Conservation (phyloP, 345 rosid species). For the Populus alba region DNA sequence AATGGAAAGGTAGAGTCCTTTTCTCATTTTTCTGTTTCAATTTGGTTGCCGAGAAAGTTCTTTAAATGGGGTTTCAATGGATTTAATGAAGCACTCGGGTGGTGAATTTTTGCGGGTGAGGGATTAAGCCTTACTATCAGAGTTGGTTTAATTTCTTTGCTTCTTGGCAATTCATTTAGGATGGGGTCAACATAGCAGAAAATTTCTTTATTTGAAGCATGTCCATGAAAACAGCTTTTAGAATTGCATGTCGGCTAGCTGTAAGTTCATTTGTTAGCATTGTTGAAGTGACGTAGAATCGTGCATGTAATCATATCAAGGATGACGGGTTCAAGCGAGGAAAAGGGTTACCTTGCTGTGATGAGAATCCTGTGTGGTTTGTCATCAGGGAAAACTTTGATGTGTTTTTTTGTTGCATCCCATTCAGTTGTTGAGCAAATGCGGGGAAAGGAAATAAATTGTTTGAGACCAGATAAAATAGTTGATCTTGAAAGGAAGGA, state of each 20-base stretch:
- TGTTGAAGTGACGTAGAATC: not conserved
- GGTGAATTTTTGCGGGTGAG: not conserved
- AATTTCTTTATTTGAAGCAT: not conserved
- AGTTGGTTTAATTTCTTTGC: not conserved
- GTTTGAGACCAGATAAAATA: not conserved
- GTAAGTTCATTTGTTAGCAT: not conserved
- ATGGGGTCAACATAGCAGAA: not conserved
- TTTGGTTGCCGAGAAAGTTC: not conserved
- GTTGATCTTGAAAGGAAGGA: not conserved
- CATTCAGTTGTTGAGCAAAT: not conserved
- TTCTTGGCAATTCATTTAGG: not conserved
- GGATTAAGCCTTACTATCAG: not conserved
- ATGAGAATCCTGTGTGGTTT: not conserved
- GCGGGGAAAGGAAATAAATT: not conserved
- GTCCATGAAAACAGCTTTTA: not conserved
- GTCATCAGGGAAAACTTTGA: not conserved
- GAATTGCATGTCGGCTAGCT: not conserved
- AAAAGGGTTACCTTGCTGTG: not conserved
- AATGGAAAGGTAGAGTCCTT: slow-evolving; percentile 73
- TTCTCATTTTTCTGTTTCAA: not conserved
- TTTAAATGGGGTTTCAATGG: not conserved
- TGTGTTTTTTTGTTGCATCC: not conserved
- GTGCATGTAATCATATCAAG: not conserved
- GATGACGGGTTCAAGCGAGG: not conserved
- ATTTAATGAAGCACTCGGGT: not conserved